Evolutionary conservation across 192 early-diverging fungal genomes (phyloP).

Genomic region (Coemansia sp.): DNA sequence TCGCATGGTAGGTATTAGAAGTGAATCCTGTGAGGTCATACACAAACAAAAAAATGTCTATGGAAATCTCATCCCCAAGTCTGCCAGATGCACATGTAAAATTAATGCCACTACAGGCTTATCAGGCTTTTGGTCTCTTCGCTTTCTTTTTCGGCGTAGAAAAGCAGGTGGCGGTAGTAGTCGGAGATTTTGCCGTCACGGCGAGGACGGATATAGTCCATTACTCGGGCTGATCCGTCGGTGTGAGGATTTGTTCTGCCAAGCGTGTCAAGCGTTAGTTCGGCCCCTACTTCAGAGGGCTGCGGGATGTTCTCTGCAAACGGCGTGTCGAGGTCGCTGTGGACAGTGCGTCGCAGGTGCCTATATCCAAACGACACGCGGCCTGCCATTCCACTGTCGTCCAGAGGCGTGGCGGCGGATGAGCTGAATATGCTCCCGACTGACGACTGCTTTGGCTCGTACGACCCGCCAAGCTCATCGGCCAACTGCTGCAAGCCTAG

Average conservation of each 20-base stretch:
- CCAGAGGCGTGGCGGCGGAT: constrained; percentile 29
- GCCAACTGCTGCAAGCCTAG: constrained; percentile 52
- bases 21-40: not conserved
- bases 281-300: constrained; percentile 35
- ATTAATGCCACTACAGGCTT: constrained; percentile 4
- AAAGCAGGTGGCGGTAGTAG: constrained; percentile 38
- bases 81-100: not conserved
- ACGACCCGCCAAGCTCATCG: constrained; percentile 50
- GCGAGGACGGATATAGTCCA: constrained; percentile 47
- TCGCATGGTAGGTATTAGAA: not conserved
- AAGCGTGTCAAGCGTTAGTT: constrained; percentile 39
- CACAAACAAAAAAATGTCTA: not conserved
- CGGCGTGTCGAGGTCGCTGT: constrained; percentile 30
- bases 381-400: constrained; percentile 25
- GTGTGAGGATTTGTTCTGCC: constrained; percentile 43
- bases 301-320: constrained; percentile 53
- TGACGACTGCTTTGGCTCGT: constrained; percentile 46
- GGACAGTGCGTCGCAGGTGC: constrained; percentile 24
- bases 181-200: constrained; percentile 45
- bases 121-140: constrained; percentile 24
- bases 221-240: constrained; percentile 43
- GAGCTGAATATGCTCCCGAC: constrained; percentile 41
- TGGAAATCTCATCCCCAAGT: not conserved
- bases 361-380: constrained; percentile 24
- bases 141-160: constrained; percentile 13